Evolutionary conservation across 768 basidiomycete genomes (phyloP), one percentile per base, ranked within the genome.

Genomic region (Tricholoma flavovirens): DNA sequence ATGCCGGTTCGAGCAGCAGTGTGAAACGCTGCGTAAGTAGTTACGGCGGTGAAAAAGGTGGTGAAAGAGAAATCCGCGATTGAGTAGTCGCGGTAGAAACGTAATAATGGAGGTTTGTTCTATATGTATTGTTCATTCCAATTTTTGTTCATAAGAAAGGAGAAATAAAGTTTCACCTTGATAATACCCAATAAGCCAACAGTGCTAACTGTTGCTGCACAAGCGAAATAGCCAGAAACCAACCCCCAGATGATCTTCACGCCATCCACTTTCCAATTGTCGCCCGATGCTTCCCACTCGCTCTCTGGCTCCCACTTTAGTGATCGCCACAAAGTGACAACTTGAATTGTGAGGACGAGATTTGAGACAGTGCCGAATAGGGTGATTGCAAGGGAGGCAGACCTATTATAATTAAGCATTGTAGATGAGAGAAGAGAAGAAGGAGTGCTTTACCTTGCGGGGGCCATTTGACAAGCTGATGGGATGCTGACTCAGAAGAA

Each of bases 51-150:
- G 40, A 80, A 78, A 54, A 88, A 73, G 5, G 83, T 76, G 67
- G 82, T 82, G 70, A 88, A 87, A 3, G 79, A 78, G 64, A 91
- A 84, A 71, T 91, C 88, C 51, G 86, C 89, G 59, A 89, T 83
- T 55, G 88, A 83, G 60, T 86, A 90, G 73, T 89, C 88, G 59
- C 89, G 83, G 72, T 90, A 92, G 62, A 92, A 83, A 54, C 87
- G 86, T 51, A 92, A 82, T 59, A 83, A 81, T 0, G 82, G 72
- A 4, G 84, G 75, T 58, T 81, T 80, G 64, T 75, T 79, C 89
- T 91, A 14, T 10, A 49, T 4, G 29, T 7, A 17, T 9, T 60
- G 43, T 52, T 32, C 19, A 2, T 45, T 49, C 26, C 12, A 35
- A 42, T 24, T 49, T 62, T n/a, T n/a, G n/a, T n/a, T n/a, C n/a